Evolutionary conservation across 257 asterid species (phyloP).

Genomic region (Hygrophila difformis): DNA sequence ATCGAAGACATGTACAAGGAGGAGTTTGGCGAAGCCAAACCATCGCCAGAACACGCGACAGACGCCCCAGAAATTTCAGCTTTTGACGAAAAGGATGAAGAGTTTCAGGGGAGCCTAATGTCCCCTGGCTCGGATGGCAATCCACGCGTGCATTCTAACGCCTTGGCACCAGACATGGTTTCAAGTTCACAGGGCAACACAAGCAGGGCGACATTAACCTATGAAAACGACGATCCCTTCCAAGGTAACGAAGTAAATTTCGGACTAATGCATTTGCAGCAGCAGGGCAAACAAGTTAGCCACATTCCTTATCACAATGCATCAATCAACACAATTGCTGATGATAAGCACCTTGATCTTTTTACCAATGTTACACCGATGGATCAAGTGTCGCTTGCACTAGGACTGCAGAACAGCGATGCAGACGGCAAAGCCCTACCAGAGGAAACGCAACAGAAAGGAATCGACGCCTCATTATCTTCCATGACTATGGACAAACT

Average conservation of each 20-base stretch:
- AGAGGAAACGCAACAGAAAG: constrained; percentile 19
- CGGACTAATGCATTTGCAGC: constrained; percentile 15
- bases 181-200: constrained; percentile 20
- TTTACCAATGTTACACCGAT: constrained; percentile 18
- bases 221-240: constrained; percentile 20
- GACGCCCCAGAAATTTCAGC: constrained; percentile 29
- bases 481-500: constrained; percentile 28
- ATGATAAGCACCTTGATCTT: constrained; percentile 13
- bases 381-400: constrained; percentile 48
- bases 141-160: constrained; percentile 19
- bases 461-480: constrained; percentile 19
- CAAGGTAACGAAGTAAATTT: constrained; percentile 24
- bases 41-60: constrained; percentile 32
- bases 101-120: constrained; percentile 23
- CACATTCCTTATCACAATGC: constrained; percentile 4
- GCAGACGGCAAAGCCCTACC: constrained; percentile 21
- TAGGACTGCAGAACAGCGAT: constrained; percentile 42
- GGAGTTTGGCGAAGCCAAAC: constrained; percentile 45
- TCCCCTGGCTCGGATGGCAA: constrained; percentile 20
- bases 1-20: constrained; percentile 85
- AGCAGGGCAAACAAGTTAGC: constrained; percentile 8
- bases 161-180: constrained; percentile 17
- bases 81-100: constrained; percentile 33
- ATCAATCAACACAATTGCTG: constrained; percentile 16
- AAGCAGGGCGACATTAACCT: constrained; percentile 17